Percentiles rank a stretch among this genome's conserved stretches.
These are phyloP conservation scores for Diversispora eburnea DNA, from an alignment of 192 early-diverging fungal genomes.

Conservation along the genomic window DNA sequence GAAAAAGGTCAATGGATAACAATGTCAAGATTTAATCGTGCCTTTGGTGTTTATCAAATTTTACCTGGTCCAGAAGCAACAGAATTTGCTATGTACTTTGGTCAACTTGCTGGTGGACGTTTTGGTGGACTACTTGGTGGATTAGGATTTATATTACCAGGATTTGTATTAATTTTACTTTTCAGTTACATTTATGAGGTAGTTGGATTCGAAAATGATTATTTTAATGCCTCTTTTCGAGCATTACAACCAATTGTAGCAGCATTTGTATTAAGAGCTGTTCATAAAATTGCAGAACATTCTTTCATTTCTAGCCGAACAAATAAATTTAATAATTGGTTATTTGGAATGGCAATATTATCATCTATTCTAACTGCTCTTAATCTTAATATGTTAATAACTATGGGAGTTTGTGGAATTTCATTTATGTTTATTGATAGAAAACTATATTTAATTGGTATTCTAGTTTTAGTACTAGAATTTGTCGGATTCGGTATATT, in stretches of 20 bases:
- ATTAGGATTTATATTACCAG: constrained; percentile 49
- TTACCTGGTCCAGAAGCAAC: constrained; percentile 57
- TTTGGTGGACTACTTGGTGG: constrained; percentile 47
- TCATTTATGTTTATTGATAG: constrained; percentile 32
- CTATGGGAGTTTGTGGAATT: constrained; percentile 47
- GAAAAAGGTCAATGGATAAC: constrained; percentile 48
- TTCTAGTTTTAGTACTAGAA: constrained; percentile 29
- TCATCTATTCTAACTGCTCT: constrained; percentile 45
- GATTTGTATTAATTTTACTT: constrained; percentile 46
- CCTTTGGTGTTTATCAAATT: constrained; percentile 56
- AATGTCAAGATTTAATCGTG: constrained; percentile 42
- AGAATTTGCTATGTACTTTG: constrained; percentile 55
- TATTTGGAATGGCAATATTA: constrained; percentile 27
- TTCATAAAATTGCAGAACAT: constrained; percentile 46
- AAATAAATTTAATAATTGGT: constrained; percentile 39
- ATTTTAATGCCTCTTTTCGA: constrained; percentile 51
- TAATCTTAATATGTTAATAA: constrained; percentile 49
- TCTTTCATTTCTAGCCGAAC: constrained; percentile 43
- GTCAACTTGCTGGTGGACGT: constrained; percentile 43
- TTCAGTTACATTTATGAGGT: constrained; percentile 42
- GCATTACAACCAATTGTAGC: constrained; percentile 54
- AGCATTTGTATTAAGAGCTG: constrained; percentile 49
- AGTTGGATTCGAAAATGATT: constrained; percentile 43
- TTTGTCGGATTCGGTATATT: constrained; percentile 39
- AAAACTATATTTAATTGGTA: constrained; percentile 29